Percentiles rank a stretch among this genome's conserved stretches.
Evolutionary conservation across 2,329 filamentous ascomycete genomes (phyloP).

Genomic region (Colletotrichum sp.): DNA sequence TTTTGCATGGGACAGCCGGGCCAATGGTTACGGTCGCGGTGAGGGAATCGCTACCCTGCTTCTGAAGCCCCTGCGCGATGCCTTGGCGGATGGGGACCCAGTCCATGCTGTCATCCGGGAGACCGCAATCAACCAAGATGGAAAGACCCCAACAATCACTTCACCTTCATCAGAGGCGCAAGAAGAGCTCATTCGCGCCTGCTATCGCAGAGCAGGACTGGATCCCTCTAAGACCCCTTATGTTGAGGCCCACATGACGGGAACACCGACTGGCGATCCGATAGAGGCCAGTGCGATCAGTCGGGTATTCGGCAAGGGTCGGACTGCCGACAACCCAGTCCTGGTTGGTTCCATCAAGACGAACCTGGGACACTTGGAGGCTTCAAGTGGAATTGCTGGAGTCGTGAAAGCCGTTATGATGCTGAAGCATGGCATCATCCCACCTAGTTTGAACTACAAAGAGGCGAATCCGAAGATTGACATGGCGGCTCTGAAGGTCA

Average conservation of each 20-base stretch:
- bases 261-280: constrained; percentile 60
- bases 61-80: constrained; percentile 62
- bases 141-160: constrained; percentile 29
- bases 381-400: constrained; percentile 54
- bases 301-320: constrained; percentile 41
- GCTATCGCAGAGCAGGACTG: constrained; percentile 29
- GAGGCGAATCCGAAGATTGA: constrained; percentile 47
- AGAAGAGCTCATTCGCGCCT: constrained; percentile 30
- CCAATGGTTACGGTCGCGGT: constrained; percentile 68
- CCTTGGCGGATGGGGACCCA: constrained; percentile 60
- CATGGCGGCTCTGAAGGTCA: neutral
- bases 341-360: constrained; percentile 59
- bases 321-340: constrained; percentile 41
- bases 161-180: constrained; percentile 37
- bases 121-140: constrained; percentile 61
- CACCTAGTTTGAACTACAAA: constrained; percentile 57
- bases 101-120: constrained; percentile 61
- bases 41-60: constrained; percentile 65
- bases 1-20: constrained; percentile 60
- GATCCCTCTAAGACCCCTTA: constrained; percentile 35
- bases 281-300: constrained; percentile 54
- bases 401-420: constrained; percentile 56
- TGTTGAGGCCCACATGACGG: constrained; percentile 65
- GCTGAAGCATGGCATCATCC: constrained; percentile 54
- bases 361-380: constrained; percentile 59